Base-by-base conservation (phyloP, 768 basidiomycete genomes). In the Hypholoma fasciculare region DNA sequence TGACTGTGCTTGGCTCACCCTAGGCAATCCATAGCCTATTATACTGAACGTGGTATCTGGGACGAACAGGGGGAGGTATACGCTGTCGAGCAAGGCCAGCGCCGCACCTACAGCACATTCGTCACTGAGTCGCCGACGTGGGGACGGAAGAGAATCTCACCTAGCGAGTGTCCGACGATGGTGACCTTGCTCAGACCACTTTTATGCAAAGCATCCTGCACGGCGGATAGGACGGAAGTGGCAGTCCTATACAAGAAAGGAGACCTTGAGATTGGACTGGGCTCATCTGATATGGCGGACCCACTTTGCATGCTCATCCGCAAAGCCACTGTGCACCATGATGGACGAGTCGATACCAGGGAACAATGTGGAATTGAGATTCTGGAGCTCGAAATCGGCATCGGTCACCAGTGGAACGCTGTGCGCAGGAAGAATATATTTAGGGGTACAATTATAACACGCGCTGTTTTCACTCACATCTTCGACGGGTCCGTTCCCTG, bases 31-130 rank as follows among this genome's bases (percentile, higher is more conserved):
- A 61, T 78, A 81, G 0, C 72, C 72, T 27, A 81, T 71, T 14
- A 70, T 72, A 30, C 60, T 71, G 66, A 78, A 70, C 11, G 71
- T 71, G 1, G 76, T 72, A n/a, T 66, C 69, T 2, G 54, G 40
- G 26, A 86, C 67, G 57, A 83, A 78, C 23, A 82, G 68, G 14
- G 81, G 81, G 6, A 85, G 74, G 66, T 76, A 82, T 17, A 85
- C 71, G 7, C 78, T 71, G 56, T 83, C 81, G 34, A 85, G 71
- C 3, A 84, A 74, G 26, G 74, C 68, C 26, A 77, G 61, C 7
- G 78, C 76, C 48, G 71, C 75, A 40, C 74, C 73, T 74, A 49
- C 26, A 23, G 27, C 20, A 20, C 59, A 63, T 50, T 63, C 58
- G 16, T 49, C 50, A 43, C 16, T 9, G 2, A 13, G 19, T 14